Base-by-base conservation (phyloP, 441 rosid species). In the Gossypium davidsonii region DNA sequence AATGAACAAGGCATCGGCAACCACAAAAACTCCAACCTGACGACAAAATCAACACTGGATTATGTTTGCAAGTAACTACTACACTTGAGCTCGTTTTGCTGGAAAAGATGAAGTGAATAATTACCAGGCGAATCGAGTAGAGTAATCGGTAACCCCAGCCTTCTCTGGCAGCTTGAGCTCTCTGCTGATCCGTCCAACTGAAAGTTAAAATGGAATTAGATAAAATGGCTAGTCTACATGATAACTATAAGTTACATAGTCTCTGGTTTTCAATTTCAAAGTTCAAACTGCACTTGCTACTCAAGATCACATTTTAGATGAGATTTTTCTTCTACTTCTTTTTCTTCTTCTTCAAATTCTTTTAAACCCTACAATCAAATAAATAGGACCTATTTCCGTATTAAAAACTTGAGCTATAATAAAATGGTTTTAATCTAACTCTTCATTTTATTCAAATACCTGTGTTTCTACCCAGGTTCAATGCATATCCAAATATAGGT, bases 101-200 rank as follows among this genome's bases (percentile, higher is more conserved):
- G 70, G 26, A 67, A 67, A 31, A 52, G 25, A 20, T 8, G 61
- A 69, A 61, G 48, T 46, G 17, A 37, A 70, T 56, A 71, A 48
- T 83, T 84, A 94, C 98, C 91, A 92, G 85, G 68, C 97, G 97
- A 48, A 85, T 90, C 48, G 97, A 79, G 80, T 81, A 94, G 61
- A 89, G 60, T 73, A 94, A 78, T 71, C 90, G 85, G 76, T 90
- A 94, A 20, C 95, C 90, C 97, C 95, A 89, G 31, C 98, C 97
- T 87, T 88, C 97, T 85, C 82, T 94, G 7, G 94, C 97, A 77
- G 95, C 95, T 71, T 87, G 91, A 81, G 79, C 88, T 84, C 98
- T 86, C 83, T 94, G 97, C 73, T 92, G 97, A 81, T 90, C 97
- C 15, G 98, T 94, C 98, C 98, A 94, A 44, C 97, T 94, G 84